Conservation (phyloP, 129 eudicot genomes). For the Tagetes patula region DNA sequence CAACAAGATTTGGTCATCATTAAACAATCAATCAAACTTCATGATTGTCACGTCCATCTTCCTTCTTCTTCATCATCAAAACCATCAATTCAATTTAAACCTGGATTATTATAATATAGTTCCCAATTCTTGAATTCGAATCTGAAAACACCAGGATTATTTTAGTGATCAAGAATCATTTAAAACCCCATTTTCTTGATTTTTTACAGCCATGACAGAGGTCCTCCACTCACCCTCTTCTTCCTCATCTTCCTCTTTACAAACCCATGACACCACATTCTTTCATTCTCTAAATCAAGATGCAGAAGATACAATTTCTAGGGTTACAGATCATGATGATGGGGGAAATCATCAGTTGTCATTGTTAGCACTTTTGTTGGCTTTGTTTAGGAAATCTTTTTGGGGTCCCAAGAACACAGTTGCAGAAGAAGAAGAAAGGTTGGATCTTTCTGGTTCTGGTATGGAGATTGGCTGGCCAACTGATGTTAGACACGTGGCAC, state of each 20-base stretch:
- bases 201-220: constrained; percentile 43
- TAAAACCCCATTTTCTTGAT: constrained; percentile 30
- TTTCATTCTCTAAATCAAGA: constrained; percentile 41
- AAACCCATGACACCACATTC: constrained; percentile 35
- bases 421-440: constrained; percentile 42
- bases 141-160: constrained; percentile 27
- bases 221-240: constrained; percentile 60
- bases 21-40: constrained; percentile 30
- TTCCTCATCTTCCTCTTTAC: constrained; percentile 39
- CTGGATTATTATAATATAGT: constrained; percentile 21
- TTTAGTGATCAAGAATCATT: constrained; percentile 24
- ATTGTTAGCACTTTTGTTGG: constrained; percentile 67
- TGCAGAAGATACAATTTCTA: constrained; percentile 29
- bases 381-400: constrained; percentile 76
- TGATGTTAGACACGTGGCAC: constrained; percentile 91
- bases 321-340: constrained; percentile 28
- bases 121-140: constrained; percentile 18
- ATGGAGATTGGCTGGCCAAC: constrained; percentile 98
- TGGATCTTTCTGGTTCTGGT: constrained; percentile 47
- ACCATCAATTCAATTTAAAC: constrained; percentile 1
- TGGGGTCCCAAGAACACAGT: constrained; percentile 50
- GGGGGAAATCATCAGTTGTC: constrained; percentile 63
- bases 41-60: constrained; percentile 34
- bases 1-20: constrained; percentile 22
- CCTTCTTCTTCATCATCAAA: constrained; percentile 4